phyloP scores from a whole-genome alignment of 495 filamentous ascomycete species.

The Hypomontagnella monticulosa region DNA sequence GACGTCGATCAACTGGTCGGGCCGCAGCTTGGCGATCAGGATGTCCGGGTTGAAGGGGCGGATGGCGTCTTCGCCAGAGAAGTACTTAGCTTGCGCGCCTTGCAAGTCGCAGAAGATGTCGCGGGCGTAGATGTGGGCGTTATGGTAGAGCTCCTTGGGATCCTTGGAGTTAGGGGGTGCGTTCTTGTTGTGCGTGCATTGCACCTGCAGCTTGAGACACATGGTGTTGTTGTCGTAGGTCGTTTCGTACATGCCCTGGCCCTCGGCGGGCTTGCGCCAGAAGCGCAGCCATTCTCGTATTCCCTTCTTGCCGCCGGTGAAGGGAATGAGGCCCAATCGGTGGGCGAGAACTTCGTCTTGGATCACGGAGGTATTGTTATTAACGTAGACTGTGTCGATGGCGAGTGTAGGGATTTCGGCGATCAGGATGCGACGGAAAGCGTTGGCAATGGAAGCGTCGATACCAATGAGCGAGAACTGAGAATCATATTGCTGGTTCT shows the following conservation, averaged over 20 bases:
- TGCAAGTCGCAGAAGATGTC: conserved; percentile 79
- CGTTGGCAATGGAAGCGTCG: conserved; percentile 94
- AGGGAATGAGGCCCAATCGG: conserved; percentile 88
- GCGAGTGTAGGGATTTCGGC: conserved; percentile 94
- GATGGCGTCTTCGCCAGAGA: conserved; percentile 71
- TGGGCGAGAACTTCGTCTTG: conserved; percentile 95
- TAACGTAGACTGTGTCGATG: conserved; percentile 88
- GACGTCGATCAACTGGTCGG: conserved; percentile 84
- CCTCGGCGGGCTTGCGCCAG: conserved; percentile 64
- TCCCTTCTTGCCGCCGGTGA: conserved; percentile 78
- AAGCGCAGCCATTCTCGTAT: conserved; percentile 79
- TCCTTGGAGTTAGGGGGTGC: conserved; percentile 77
- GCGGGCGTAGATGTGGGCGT: conserved; percentile 86
- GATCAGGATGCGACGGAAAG: conserved; percentile 96
- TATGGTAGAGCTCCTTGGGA: conserved; percentile 81
- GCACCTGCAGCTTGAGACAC: conserved; percentile 72
- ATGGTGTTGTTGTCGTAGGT: conserved; percentile 84
- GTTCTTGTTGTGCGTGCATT: conserved; percentile 79
- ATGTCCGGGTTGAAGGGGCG: conserved; percentile 89
- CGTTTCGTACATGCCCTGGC: conserved; percentile 45
- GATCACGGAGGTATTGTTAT: conserved; percentile 96
- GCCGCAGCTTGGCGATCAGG: conserved; percentile 91
- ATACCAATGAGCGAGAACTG: conserved; percentile 91
- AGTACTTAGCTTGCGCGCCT: conserved; percentile 76
- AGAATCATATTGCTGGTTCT: conserved; percentile 75